Percentiles rank a stretch among this genome's conserved stretches.
Evolutionary conservation across 1,284 basidiomycete species (phyloP).

Genomic region (Trichosporon coremiiforme): DNA sequence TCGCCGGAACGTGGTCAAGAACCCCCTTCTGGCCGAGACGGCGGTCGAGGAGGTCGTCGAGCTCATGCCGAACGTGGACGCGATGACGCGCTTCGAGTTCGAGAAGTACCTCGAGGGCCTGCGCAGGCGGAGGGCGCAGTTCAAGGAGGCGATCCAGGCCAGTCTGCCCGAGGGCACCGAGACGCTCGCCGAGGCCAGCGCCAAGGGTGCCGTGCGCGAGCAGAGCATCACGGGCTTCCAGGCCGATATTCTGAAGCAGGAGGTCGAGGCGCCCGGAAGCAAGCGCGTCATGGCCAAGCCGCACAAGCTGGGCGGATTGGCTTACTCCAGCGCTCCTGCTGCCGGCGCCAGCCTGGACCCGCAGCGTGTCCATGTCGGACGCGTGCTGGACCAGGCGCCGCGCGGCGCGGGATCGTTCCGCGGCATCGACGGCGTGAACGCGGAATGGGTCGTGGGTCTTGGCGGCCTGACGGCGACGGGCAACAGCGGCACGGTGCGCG

Average conservation of each 20-base stretch:
- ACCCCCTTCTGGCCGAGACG: constrained; percentile 19
- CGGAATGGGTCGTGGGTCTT: constrained; percentile 47
- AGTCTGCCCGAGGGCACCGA: constrained; percentile 22
- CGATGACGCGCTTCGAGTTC: constrained; percentile 49
- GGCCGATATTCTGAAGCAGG: constrained; percentile 28
- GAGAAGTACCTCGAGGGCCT: constrained; percentile 45
- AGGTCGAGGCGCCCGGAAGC: constrained; percentile 27
- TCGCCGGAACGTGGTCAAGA: background rate
- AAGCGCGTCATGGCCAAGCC: constrained; percentile 37
- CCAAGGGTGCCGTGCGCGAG: constrained; percentile 14
- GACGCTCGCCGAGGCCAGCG: constrained; percentile 28
- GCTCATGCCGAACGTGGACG: constrained; percentile 49
- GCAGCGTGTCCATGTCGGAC: constrained; percentile 28
- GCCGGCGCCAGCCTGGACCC: constrained; percentile 24
- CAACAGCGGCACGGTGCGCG: constrained; percentile 23
- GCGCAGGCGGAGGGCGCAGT: constrained; percentile 35
- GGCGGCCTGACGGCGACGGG: constrained; percentile 48
- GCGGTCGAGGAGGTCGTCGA: background rate
- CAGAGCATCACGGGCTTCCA: constrained; percentile 38
- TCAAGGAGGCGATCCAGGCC: constrained; percentile 14
- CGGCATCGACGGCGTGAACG: constrained; percentile 36
- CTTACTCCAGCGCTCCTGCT: constrained; percentile 40
- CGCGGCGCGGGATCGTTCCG: constrained; percentile 31
- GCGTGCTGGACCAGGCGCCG: constrained; percentile 29
- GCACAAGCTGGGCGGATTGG: constrained; percentile 45